Evolutionary conservation across 805 yeast genomes (phyloP), one percentile per base, ranked within the genome.

Genomic region (Candida nemodendra): DNA sequence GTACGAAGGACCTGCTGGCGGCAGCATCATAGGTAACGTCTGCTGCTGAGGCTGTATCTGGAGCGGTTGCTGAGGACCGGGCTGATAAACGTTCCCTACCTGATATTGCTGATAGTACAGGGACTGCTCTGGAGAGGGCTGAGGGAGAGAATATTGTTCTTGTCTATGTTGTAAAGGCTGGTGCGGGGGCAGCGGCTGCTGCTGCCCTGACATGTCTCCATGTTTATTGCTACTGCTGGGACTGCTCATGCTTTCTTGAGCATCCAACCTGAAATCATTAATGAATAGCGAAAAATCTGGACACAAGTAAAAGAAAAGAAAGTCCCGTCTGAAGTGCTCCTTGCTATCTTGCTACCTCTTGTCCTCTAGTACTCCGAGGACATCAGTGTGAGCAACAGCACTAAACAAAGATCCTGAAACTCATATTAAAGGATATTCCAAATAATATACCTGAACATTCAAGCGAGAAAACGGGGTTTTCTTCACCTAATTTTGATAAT

Each of bases 321-420:
- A 21, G 24, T 21, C 24, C 24, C 7, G 9, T 21, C 16, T 9
- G 53, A 50, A 74, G 32, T 15, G 6, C 29, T 26, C 17, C 19
- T 27, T n/a, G 15, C 11, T 18, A 17, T 29, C 32, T 18, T 9
- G 8, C 23, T 16, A 15, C 14, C 23, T 15, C 18, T 29, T 29
- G 23, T 18, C 22, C 22, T 11, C 11, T 21, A 8, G 9, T 21
- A 21, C 7, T 21, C 11, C 11, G 11, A 21, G 9, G 11, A 11
- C 24, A 21, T 21, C 7, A 11, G 11, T 21, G 11, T 8, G 7
- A 29, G 15, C 22, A 13, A 17, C 9, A 17, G 11, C 18, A 17
- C 12, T 15, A 8, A 17, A n/a, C 5, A 8, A 17, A 9, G 19
- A 13, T 16, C 23, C 18, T 12, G 4, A 18, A 12, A 18, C 5